Evolutionary conservation across 2,329 filamentous ascomycete species (phyloP), one percentile per base, ranked within the genome.

Genomic region (Amesomyces nigricolor): DNA sequence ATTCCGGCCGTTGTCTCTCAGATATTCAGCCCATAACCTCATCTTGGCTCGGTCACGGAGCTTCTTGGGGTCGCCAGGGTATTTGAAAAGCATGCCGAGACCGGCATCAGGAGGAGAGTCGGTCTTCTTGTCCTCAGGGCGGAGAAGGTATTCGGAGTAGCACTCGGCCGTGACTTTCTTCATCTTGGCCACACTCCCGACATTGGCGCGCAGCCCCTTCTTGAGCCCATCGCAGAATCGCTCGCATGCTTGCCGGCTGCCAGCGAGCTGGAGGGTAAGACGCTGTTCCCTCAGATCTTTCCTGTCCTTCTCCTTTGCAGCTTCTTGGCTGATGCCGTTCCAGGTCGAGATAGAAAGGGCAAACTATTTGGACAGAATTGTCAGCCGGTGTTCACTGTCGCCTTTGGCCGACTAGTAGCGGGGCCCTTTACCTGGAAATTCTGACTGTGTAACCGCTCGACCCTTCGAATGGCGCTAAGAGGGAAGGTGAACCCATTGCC

Each of bases 401-500:
- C 9, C 29, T 13, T 38, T 29, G 29, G 19, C 14, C 8, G 47
- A 52, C 9, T 42, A 26, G 16, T 10, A 16, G 7, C 5, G n/a
- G n/a, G 26, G 22, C 10, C 39, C 4, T 66, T 61, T 72, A 83
- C 79, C 73, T 85, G 82, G 68, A 95, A 94, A 62, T 86, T 94
- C 66, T 95, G 89, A 66, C 90, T 96, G 67, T 96, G 92, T 54
- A 99, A 77, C 55, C 94, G 81, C 75, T 99, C 94, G 19, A 99
- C 94, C 50, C 91, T 81, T 60, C 94, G 82, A 64, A 99, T 92
- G 51, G 90, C 88, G 70, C 89, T 96, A 19, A 99, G 79, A 4
- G 94, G 94, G 53, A 97, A 83, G 2, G 89, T 96, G 71, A 99
- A 97, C 58, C 94, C 94, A 76, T 96, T 96, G 39, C 91, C 92